Evolutionary conservation across 2,329 filamentous ascomycete genomes (phyloP), one percentile per base, ranked within the genome.

Genomic region (Neonectria faginata): DNA sequence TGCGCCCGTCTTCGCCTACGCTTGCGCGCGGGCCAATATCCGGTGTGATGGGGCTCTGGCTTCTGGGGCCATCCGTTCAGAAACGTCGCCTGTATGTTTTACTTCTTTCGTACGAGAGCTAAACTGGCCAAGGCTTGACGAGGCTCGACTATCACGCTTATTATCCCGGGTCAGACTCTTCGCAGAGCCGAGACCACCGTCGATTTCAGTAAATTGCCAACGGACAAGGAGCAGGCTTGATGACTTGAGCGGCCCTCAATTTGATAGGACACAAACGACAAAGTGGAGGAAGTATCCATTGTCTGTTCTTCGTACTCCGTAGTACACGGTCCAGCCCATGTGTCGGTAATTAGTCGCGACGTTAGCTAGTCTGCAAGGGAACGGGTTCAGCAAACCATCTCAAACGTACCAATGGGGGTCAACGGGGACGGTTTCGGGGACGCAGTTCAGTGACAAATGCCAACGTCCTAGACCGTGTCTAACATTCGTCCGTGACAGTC

Each of bases 341-440:
- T 52, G 44, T 39, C 22, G 14, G 39, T 62, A 61, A 57, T 65
- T 57, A 55, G 54, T 54, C 44, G 54, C 50, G 12, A 52, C 48
- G 54, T 61, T 54, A 16, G 36, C 36, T 39, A 47, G 47, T 25
- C 45, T 18, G 50, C 31, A 27, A 22, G 41, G 36, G 57, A 50
- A 51, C 25, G 36, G 62, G 47, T 20, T 39, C 33, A 39, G 58
- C 29, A 60, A 56, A 62, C 51, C 62, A 66, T 69, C 53, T 41
- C 58, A 67, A 66, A 66, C 67, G 70, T 71, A 63, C 69, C 63
- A 69, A 73, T 70, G 51, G 60, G 60, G 9, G 62, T 16, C 52
- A 29, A 47, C 36, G 42, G 62, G 62, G 48, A 57, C 53, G 33
- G 64, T 59, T 54, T 67, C 18, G 16, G 36, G 44, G 63, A 67